phyloP scores from a whole-genome alignment of 139 green algal genomes.

The Micractinium sp. region DNA sequence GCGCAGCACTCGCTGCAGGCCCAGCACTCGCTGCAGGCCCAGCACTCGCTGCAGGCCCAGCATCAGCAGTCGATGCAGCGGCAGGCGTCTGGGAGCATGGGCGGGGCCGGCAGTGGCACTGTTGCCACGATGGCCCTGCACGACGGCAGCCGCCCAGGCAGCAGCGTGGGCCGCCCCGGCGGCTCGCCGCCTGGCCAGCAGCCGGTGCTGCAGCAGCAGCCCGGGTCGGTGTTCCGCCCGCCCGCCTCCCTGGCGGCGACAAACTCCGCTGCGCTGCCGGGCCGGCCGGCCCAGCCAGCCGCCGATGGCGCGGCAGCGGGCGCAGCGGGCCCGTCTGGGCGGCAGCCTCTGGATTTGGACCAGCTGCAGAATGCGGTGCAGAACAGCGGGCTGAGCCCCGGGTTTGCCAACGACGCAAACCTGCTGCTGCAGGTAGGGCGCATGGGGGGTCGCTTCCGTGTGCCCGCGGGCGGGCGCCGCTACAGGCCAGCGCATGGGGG shows the following conservation, averaged over 20 bases:
- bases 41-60: neutral
- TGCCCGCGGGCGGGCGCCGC: no score
- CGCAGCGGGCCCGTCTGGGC: neutral
- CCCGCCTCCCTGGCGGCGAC: neutral
- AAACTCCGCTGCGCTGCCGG: no score
- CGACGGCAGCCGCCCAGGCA: neutral
- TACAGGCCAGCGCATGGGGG: no score
- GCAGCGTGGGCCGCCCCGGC: neutral
- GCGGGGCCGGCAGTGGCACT: neutral
- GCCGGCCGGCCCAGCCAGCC: neutral
- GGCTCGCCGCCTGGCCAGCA: neutral
- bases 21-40: neutral
- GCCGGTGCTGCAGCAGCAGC: neutral
- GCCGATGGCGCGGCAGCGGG: neutral
- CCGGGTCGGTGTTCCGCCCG: neutral
- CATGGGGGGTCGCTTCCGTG: no score
- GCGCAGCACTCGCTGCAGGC: neutral
- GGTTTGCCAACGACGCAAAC: conserved; percentile 6
- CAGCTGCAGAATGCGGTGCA: conserved; percentile 15
- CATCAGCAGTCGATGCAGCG: neutral
- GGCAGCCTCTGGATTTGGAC: neutral
- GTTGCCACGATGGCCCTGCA: neutral
- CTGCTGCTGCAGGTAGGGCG: conserved; percentile 16
- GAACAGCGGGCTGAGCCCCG: neutral
- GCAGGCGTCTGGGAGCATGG: neutral